Percentiles rank a stretch among this genome's conserved stretches.
Conservation (phyloP, 345 rosid genomes). For the Euphorbia lathyris region DNA sequence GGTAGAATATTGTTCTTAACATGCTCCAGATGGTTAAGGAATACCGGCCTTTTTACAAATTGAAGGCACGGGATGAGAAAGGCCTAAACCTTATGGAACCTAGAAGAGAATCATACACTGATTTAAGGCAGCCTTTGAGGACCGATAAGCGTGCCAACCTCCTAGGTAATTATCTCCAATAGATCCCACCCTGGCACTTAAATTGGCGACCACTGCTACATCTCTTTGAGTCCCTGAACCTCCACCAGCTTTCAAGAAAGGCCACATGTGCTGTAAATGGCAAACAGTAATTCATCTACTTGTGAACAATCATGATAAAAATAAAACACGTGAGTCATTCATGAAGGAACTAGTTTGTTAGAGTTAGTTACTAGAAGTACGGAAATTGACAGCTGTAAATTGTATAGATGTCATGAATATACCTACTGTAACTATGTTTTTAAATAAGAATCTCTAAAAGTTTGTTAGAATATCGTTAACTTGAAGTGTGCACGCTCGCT, state of each 20-base stretch:
- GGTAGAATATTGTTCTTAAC: not conserved
- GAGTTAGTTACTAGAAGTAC: too few relatives aligned
- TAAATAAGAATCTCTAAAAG: too few relatives aligned
- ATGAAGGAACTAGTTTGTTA: too few relatives aligned
- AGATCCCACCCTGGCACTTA: constrained; percentile 90
- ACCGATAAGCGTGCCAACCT: constrained; percentile 90
- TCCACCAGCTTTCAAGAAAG: constrained; percentile 83
- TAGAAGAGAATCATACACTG: constrained; percentile 47
- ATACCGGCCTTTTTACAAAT: not conserved
- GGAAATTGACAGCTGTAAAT: too few relatives aligned
- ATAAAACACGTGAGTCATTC: too few relatives aligned
- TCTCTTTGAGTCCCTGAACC: constrained; percentile 63
- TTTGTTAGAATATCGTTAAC: too few relatives aligned
- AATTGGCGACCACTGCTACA: constrained; percentile 79
- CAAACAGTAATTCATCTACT: not conserved
- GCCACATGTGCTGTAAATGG: constrained; percentile 87
- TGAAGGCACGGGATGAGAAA: not conserved
- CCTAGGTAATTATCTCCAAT: constrained; percentile 81
- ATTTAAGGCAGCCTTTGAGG: constrained; percentile 86
- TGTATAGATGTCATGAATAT: too few relatives aligned
- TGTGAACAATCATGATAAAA: not conserved
- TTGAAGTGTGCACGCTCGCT: too few relatives aligned
- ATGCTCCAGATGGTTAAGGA: not conserved
- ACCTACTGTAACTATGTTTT: too few relatives aligned
- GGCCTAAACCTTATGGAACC: not conserved